These are phyloP conservation scores for Coelastrella sp. DNA, from an alignment of 139 green algal genomes.

Conservation along the genomic window DNA sequence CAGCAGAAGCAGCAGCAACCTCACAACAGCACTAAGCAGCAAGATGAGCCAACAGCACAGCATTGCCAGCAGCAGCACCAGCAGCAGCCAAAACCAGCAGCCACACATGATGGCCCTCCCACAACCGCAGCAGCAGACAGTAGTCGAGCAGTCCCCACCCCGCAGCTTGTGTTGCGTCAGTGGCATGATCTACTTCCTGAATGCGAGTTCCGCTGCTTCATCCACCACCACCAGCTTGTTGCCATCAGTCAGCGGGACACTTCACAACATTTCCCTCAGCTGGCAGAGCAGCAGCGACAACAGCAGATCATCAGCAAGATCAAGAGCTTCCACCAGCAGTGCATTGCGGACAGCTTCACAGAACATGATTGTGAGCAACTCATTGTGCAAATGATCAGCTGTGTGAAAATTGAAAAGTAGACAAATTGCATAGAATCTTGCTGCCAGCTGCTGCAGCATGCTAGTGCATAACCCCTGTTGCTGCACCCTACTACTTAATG, in stretches of 20 bases:
- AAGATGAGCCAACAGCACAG: background rate
- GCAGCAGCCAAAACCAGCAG: constrained; percentile 16
- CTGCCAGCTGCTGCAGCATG: too few relatives aligned
- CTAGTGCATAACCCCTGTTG: too few relatives aligned
- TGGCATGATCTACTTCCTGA: constrained; percentile 84
- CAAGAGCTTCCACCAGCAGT: background rate
- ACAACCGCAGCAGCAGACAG: too few relatives aligned
- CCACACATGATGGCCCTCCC: background rate
- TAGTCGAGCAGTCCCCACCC: too few relatives aligned
- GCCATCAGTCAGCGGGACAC: constrained; percentile 86
- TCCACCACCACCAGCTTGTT: constrained; percentile 63
- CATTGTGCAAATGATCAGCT: background rate
- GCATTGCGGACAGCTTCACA: constrained; percentile 57
- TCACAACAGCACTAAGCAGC: background rate
- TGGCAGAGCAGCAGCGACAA: constrained; percentile 44
- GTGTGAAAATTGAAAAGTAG: too few relatives aligned
- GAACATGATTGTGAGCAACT: constrained; percentile 51
- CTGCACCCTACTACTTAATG: too few relatives aligned
- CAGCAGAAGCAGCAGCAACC: constrained; percentile 31
- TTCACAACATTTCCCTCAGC: constrained; percentile 71
- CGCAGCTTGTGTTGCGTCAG: constrained; percentile 81
- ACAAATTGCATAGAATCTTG: too few relatives aligned
- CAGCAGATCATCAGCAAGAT: background rate
- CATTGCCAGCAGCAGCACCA: constrained; percentile 42
- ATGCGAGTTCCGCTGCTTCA: constrained; percentile 95